Evolutionary conservation across 495 filamentous ascomycete species (phyloP).

Genomic region (Staphylotrichum longicolle): DNA sequence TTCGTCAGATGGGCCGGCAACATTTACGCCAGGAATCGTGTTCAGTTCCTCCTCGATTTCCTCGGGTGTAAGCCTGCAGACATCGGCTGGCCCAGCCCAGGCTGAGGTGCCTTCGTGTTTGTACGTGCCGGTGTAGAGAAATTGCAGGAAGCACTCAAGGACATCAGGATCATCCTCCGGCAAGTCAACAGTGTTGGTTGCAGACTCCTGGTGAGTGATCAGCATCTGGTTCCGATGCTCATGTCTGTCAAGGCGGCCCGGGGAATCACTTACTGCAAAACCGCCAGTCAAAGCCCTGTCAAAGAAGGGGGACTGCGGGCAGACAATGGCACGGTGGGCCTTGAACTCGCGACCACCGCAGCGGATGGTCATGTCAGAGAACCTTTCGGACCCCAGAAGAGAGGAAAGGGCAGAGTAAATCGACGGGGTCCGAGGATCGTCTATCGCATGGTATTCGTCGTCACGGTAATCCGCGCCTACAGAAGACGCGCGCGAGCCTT

Average conservation of each 20-base stretch:
- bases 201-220: slow-evolving; percentile 19
- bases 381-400: slow-evolving; percentile 24
- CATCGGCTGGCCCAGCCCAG: not conserved
- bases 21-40: not conserved
- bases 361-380: slow-evolving; percentile 42
- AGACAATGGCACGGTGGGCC: slow-evolving; percentile 41
- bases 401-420: slow-evolving; percentile 2
- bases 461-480: too few species aligned
- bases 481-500: too few species aligned
- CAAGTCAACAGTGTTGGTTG: slow-evolving; percentile 19
- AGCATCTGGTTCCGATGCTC: too few species aligned
- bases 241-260: too few species aligned
- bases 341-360: slow-evolving; percentile 36
- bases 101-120: not conserved
- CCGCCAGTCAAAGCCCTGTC: slow-evolving; percentile 6
- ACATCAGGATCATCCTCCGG: slow-evolving; percentile 31
- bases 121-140: slow-evolving; percentile 34
- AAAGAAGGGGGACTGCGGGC: slow-evolving; percentile 43
- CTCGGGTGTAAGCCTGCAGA: not conserved
- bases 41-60: not conserved
- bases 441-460: too few species aligned
- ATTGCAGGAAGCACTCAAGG: slow-evolving; percentile 39
- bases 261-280: not conserved
- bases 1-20: not conserved
- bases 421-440: not conserved